Base-by-base conservation (phyloP, 2,329 filamentous ascomycete genomes). In the Nemania sp. region DNA sequence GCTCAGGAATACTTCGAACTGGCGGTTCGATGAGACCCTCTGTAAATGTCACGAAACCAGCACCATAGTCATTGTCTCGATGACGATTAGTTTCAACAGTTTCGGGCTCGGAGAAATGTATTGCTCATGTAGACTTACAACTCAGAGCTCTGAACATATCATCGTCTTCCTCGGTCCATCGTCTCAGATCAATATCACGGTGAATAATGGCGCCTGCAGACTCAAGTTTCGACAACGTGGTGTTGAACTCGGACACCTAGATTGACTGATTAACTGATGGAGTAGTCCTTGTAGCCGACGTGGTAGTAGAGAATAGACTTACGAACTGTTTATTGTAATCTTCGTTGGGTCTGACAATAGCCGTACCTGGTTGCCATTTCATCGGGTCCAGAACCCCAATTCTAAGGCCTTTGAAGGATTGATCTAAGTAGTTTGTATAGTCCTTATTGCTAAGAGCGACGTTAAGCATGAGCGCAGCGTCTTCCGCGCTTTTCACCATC, bases 301-400 rank as follows among this genome's bases (percentile, higher is more conserved):
- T 6, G 5, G 35, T 29, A n/a, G 20, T 5, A 41, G 26, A 57
- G 20, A 35, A 15, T 18, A n/a, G 13, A n/a, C 54, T 57, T 45
- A 57, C 54, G 24, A 57, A 57, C 38, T 57, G 38, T 29, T 57
- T 27, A 18, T 45, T 45, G 38, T 57, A 57, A 1, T 45, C 54
- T 6, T 57, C 54, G 18, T 57, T 57, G 20, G 54, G 54, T n/a
- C 24, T 45, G 13, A 57, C 54, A 3, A 45, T 5, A 10, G 22
- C 38, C 15, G 54, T 13, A 27, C 22, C 35, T 29, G 54, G 38
- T 27, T 27, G 35, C 35, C 54, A 57, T 27, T 43, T 20, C 38
- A 45, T 57, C 13, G 35, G 35, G 22, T 45, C 38, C 13, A 57
- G 38, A 8, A 57, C 26, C 13, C 38, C 54, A 45, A 57, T 57